Conservation (phyloP, 2,329 filamentous ascomycete genomes). For the Penicillium brevicompactum region DNA sequence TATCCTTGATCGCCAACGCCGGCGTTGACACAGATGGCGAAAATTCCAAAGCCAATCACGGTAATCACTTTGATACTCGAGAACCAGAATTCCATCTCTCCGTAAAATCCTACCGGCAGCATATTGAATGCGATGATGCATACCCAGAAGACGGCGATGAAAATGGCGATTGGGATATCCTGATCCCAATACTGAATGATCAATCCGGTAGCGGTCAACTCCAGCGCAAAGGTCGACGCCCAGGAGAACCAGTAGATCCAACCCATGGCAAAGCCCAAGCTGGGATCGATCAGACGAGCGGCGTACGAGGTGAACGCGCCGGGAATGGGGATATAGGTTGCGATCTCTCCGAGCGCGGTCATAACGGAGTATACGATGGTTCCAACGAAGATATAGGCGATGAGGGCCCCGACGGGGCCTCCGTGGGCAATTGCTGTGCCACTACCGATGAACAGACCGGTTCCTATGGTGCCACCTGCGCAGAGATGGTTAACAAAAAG, state of each 20-base stretch:
- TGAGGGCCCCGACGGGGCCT: slow-evolving; percentile 66
- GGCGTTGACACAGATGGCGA: slow-evolving; percentile 73
- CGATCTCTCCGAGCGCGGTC: slow-evolving; percentile 67
- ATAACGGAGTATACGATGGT: slow-evolving; percentile 75
- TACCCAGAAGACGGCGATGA: slow-evolving; percentile 73
- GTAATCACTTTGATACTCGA: slow-evolving; percentile 75
- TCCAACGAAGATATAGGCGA: slow-evolving; percentile 70
- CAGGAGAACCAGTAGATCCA: slow-evolving; percentile 84
- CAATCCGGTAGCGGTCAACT: slow-evolving; percentile 70
- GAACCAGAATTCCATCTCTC: slow-evolving; percentile 78
- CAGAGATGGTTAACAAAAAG: neutral
- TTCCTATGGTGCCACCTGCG: slow-evolving; percentile 67
- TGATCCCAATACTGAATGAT: slow-evolving; percentile 75
- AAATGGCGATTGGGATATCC: slow-evolving; percentile 66
- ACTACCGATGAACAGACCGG: slow-evolving; percentile 70
- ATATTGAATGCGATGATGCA: slow-evolving; percentile 70
- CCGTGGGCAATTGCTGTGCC: slow-evolving; percentile 63
- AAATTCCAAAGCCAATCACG: slow-evolving; percentile 74
- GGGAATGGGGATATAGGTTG: slow-evolving; percentile 73
- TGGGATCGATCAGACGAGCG: slow-evolving; percentile 71
- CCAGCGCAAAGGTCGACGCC: slow-evolving; percentile 71
- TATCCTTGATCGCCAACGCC: slow-evolving; percentile 70
- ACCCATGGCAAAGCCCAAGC: slow-evolving; percentile 73
- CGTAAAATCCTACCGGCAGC: slow-evolving; percentile 70
- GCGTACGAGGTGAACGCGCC: slow-evolving; percentile 78